These are phyloP conservation scores for Beauveria sp. DNA, from an alignment of 2,329 filamentous ascomycete species.

Conservation along the genomic window DNA sequence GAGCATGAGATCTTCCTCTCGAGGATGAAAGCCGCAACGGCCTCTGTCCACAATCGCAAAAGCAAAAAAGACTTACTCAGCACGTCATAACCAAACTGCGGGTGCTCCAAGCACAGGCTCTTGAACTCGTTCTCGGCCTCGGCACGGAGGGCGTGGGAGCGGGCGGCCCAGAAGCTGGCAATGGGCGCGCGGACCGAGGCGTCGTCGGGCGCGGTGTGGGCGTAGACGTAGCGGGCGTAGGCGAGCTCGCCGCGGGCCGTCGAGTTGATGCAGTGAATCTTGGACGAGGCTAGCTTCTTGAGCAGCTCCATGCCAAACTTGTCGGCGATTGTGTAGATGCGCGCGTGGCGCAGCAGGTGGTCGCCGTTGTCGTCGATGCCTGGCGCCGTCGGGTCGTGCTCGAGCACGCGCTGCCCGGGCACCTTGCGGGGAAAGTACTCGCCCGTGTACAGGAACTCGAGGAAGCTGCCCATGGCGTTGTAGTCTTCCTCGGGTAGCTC, in stretches of 20 bases:
- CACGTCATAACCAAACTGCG: slow-evolving; percentile 89
- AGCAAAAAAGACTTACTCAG: slow-evolving; percentile 50
- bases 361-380: slow-evolving; percentile 68
- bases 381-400: slow-evolving; percentile 58
- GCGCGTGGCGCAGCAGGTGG: slow-evolving; percentile 80
- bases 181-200: slow-evolving; percentile 69
- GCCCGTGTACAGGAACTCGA: slow-evolving; percentile 34
- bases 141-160: slow-evolving; percentile 71
- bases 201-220: slow-evolving; percentile 63
- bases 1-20: too few relatives aligned
- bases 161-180: slow-evolving; percentile 82
- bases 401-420: slow-evolving; percentile 56
- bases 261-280: slow-evolving; percentile 86
- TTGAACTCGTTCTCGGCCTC: slow-evolving; percentile 84
- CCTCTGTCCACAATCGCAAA: neutral
- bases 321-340: slow-evolving; percentile 81
- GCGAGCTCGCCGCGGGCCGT: slow-evolving; percentile 85
- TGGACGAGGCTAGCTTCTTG: slow-evolving; percentile 70
- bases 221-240: slow-evolving; percentile 87
- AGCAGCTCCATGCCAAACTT: slow-evolving; percentile 63
- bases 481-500: slow-evolving; percentile 42
- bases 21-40: too few relatives aligned
- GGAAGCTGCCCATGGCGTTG: slow-evolving; percentile 30
- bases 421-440: slow-evolving; percentile 65
- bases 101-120: slow-evolving; percentile 76